A percentile compares a stretch with the other conserved stretches of the same genome.
Evolutionary conservation across 108 stramenopile species (phyloP).

Genomic region (Conticribra guillardii): DNA sequence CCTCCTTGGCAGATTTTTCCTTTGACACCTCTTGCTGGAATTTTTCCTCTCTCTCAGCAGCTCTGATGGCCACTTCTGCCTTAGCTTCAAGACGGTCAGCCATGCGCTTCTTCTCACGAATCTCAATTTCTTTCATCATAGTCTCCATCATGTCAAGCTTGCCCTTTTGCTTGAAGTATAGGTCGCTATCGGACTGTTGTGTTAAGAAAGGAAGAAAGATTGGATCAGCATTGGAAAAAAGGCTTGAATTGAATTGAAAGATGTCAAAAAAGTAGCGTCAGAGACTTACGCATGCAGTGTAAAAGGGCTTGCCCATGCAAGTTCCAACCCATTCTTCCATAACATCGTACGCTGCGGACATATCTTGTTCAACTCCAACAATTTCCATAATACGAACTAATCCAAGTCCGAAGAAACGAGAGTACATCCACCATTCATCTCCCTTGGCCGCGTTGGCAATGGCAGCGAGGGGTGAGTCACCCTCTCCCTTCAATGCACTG

Average conservation of each 20-base stretch:
- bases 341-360: constrained; percentile 88
- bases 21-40: no score
- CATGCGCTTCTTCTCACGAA: constrained; percentile 97
- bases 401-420: constrained; percentile 88
- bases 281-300: constrained; percentile 89
- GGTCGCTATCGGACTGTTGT: constrained; percentile 79
- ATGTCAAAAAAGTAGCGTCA: neutral
- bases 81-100: constrained; percentile 95
- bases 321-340: constrained; percentile 90
- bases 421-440: constrained; percentile 93
- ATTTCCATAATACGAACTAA: constrained; percentile 83
- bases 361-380: constrained; percentile 84
- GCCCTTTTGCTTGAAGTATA: constrained; percentile 83
- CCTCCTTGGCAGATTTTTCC: no score
- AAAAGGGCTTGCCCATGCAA: constrained; percentile 74
- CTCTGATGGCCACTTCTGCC: no score
- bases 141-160: constrained; percentile 96
- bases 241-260: no score
- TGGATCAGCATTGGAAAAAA: no score
- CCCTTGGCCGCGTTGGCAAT: constrained; percentile 73
- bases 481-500: constrained; percentile 83
- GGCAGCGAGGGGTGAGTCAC: constrained; percentile 65
- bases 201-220: constrained; percentile 5
- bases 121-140: constrained; percentile 98
- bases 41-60: no score